Base-by-base conservation (phyloP, 768 basidiomycete genomes). In the Coprinopsis cinerea region DNA sequence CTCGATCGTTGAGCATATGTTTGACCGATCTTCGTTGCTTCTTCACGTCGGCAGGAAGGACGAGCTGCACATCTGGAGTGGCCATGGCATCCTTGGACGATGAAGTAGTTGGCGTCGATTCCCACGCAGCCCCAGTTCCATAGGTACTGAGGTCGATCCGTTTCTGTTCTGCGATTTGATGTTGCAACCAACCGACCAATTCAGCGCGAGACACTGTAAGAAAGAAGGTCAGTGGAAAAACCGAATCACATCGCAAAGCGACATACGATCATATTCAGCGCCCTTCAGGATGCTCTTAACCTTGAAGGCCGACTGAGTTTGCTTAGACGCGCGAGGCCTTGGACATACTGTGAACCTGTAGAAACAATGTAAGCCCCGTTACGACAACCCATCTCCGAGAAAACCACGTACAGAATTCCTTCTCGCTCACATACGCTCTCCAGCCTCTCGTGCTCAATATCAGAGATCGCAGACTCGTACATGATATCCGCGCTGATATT, bases 401-500 rank as follows among this genome's bases (percentile, higher is more conserved):
- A 25, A 26, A 36, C n/a, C 0, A 68, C 82, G 49, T 56, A 91
- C 90, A 92, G 58, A 34, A 92, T 90, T 10, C 90, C 90, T 63
- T 92, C 89, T n/a, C 81, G 68, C n/a, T 68, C 68, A 59, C 89
- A 92, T 22, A 77, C 65, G 41, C 86, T 87, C 20, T 80, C 64
- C 55, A 84, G 73, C 46, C 75, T 79, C 65, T 88, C 84, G 49
- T 79, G 77, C 43, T 84, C 83, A 3, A 68, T 61, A 48, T 83
- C 82, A 4, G 72, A 69, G 34, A 91, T 61, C 11, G 80, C 84
- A 1, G 78, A 75, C 53, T 92, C 90, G 57, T 92, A 92, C 85
- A 92, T 89, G 47, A 92, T 69, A 64, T 92, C 90, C 0, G 88
- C 84, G 55, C 88, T 90, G 61, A 92, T 91, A 44, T 79, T 81